Base-by-base conservation (phyloP, 192 early-diverging fungal species). In the Coemansia sp. region DNA sequence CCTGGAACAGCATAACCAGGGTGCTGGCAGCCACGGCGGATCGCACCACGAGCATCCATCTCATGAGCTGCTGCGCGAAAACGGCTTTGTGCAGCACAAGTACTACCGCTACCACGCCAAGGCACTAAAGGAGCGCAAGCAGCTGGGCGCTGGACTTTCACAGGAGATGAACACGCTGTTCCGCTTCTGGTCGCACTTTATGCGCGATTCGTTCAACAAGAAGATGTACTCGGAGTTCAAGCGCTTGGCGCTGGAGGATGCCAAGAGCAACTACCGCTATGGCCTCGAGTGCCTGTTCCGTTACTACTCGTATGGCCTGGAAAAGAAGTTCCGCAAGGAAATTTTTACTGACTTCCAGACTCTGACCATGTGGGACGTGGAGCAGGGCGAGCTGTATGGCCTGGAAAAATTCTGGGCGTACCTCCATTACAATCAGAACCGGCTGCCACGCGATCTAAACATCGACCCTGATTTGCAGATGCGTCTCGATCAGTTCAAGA, bases 161-260 rank as follows among this genome's bases (percentile, higher is more conserved):
- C 92, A 91, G 57, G 93, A 95, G 66, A 98, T 98, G 95, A 95
- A 95, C 83, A 95, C 95, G 9, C 73, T 98, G 55, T 94, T 87
- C 78, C 87, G 93, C 19, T 98, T 98, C 89, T 98, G 95, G 95
- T 92, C 87, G 48, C 93, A 95, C 79, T 98, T 98, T 71, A 80
- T 98, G 70, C 92, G 93, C 71, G 95, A 98, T 72, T 88, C 89
- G 59, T 98, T 92, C 70, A 95, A 93, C 83, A 84, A 86, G 73
- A 85, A 84, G 57, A 94, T 98, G 93, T 94, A 94, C 69, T 66
- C 73, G 43, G 94, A 98, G 76, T 98, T 98, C 78, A 91, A 91
- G 75, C 79, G 84, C 7, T 73, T 94, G 14, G 90, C 95, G 3
- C 82, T 92, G 19, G 91, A 96, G 59, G 95, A 98, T 70, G 88